Conservation (phyloP, 2,329 filamentous ascomycete species). For the Botrytis aclada region DNA sequence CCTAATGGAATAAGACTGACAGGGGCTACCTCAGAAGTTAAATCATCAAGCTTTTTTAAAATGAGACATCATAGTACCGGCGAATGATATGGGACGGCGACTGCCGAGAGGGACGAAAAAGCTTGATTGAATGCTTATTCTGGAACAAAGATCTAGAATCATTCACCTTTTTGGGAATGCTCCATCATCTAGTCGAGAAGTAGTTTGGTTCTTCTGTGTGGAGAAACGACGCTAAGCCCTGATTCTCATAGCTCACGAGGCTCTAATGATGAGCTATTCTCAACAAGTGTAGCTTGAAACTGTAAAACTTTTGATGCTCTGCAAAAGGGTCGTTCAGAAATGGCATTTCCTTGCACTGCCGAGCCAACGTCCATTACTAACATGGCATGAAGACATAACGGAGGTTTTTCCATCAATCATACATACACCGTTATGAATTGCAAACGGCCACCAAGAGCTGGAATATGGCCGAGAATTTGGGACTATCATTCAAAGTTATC, state of each 20-base stretch:
- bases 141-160: not conserved
- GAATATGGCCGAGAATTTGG: not conserved
- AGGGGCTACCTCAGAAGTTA: not conserved
- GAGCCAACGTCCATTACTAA: not conserved
- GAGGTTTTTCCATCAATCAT: not conserved
- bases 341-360: not conserved
- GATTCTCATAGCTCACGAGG: not conserved
- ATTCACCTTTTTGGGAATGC: no score
- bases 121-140: not conserved
- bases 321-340: not conserved
- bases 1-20: not conserved
- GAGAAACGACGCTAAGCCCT: not conserved
- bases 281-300: not conserved
- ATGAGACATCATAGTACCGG: not conserved
- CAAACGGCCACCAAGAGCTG: not conserved
- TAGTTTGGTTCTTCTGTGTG: not conserved
- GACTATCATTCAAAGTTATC: not conserved
- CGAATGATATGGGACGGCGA: not conserved
- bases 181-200: no score
- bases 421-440: not conserved
- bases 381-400: not conserved
- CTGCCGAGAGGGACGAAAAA: not conserved
- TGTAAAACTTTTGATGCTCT: not conserved
- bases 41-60: not conserved
- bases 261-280: not conserved